Percentiles rank a stretch among this genome's conserved stretches.
These are phyloP conservation scores for Botryotinia convoluta DNA, from an alignment of 2,329 filamentous ascomycete genomes.

Conservation along the genomic window DNA sequence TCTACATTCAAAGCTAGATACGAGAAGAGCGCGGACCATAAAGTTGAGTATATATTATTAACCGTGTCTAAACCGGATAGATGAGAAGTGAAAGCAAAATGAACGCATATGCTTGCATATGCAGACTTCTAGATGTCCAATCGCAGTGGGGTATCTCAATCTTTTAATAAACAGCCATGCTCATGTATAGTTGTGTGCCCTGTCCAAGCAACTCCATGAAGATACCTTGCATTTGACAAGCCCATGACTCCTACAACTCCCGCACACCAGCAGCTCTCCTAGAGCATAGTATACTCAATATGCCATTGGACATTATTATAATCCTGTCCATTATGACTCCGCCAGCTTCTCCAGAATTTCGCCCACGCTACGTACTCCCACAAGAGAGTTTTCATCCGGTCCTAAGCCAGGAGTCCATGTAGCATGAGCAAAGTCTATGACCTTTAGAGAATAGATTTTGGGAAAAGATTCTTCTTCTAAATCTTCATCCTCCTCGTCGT, in stretches of 20 bases:
- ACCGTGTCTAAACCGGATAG: background rate
- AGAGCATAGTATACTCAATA: background rate
- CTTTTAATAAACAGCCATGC: slow-evolving; percentile 19
- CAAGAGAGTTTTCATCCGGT: slow-evolving; percentile 78
- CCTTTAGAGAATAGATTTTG: slow-evolving; percentile 73
- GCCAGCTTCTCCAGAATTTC: slow-evolving; percentile 64
- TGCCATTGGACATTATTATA: background rate
- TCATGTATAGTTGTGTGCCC: slow-evolving; percentile 18
- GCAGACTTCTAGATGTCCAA: slow-evolving; percentile 18
- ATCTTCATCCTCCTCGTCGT: slow-evolving; percentile 51
- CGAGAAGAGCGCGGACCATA: background rate
- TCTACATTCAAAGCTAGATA: background rate
- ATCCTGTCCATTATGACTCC: slow-evolving; percentile 3
- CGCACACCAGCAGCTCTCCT: background rate
- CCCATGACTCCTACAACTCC: slow-evolving; percentile 17
- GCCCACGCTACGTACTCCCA: slow-evolving; percentile 69
- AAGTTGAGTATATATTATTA: background rate
- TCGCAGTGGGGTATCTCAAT: slow-evolving; percentile 18
- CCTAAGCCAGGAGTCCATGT: slow-evolving; percentile 75
- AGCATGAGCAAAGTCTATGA: slow-evolving; percentile 98
- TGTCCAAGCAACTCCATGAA: slow-evolving; percentile 18
- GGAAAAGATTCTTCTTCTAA: slow-evolving; percentile 56
- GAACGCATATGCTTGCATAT: slow-evolving; percentile 8
- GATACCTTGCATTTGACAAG: slow-evolving; percentile 16
- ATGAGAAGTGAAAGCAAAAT: slow-evolving; percentile 11